Evolutionary conservation across 208 protist species (phyloP), one percentile per base, ranked within the genome.

Genomic region (Crithidia sp.): DNA sequence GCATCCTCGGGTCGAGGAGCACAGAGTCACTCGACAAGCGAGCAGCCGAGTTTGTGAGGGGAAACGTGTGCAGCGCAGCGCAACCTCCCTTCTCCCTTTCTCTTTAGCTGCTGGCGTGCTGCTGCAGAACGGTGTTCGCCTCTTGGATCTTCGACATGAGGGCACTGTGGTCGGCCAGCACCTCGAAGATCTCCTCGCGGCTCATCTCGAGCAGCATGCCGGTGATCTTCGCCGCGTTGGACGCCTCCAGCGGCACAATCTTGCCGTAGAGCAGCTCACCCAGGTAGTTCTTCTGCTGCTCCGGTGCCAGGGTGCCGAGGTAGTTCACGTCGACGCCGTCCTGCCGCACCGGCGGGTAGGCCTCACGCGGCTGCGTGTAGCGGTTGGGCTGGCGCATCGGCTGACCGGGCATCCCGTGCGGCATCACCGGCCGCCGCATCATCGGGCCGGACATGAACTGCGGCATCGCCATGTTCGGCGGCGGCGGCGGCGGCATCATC

Each of bases 151-250:
- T 94, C 43, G 71, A 53, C 14, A 63, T 41, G n/a, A 94, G 78
- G 5, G 88, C 72, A 45, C 54, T 73, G 49, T 67, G 58, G 64
- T 81, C 57, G 7, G 80, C 59, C 36, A 94, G 74, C 8, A 94
- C 68, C 44, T 89, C 84, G 12, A 94, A 77, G n/a, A 88, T 91
- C 80, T 94, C 89, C 19, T 75, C 50, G 44, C 74, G 82, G 55
- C 90, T 87, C 86, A 94, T 90, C 76, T 94, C 89, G 9, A 94
- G 79, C 41, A 92, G 83, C 86, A 91, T 91, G 17, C 86, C 89
- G 39, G 89, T 94, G 67, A 94, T 93, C 71, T 94, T 94, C 6
- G 85, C 84, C 2, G 85, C 80, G 37, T 91, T 71, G 19, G 84
- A 49, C 44, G 85, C 43, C 73, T 87, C 70, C 49, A 88, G 19